phyloP scores from a whole-genome alignment of 331 rosid genomes.

The Malus hybrid region DNA sequence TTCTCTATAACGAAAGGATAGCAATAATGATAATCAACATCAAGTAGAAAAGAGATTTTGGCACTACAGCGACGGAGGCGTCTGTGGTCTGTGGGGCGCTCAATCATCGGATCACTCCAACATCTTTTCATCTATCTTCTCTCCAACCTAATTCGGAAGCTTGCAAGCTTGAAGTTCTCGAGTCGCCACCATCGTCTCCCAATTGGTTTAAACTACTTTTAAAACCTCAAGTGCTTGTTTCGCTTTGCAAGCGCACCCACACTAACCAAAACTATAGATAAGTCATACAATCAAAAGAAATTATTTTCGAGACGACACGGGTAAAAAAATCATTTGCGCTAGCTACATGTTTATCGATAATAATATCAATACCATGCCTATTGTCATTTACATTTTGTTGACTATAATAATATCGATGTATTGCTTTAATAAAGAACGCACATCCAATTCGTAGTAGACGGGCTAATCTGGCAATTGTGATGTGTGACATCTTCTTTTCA shows the following conservation, averaged over 20 bases:
- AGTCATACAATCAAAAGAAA: not conserved
- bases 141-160: not conserved
- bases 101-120: not conserved
- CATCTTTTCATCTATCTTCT: not conserved
- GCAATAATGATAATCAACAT: not conserved
- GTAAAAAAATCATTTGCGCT: not conserved
- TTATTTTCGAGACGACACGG: not conserved
- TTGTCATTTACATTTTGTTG: too few relatives aligned
- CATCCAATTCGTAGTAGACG: not conserved
- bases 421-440: not conserved
- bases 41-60: not conserved
- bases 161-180: not conserved
- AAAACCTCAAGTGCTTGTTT: not conserved
- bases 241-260: not conserved
- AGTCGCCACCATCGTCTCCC: not conserved
- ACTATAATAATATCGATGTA: not conserved
- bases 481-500: not conserved
- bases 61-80: not conserved
- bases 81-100: not conserved
- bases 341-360: not conserved
- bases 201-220: not conserved
- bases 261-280: not conserved
- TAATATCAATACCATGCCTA: not conserved
- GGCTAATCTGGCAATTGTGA: not conserved
- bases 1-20: too few relatives aligned